These are phyloP conservation scores for Oryza coarctata DNA, from an alignment of 176 grass and related monocot genomes.

Conservation along the genomic window DNA sequence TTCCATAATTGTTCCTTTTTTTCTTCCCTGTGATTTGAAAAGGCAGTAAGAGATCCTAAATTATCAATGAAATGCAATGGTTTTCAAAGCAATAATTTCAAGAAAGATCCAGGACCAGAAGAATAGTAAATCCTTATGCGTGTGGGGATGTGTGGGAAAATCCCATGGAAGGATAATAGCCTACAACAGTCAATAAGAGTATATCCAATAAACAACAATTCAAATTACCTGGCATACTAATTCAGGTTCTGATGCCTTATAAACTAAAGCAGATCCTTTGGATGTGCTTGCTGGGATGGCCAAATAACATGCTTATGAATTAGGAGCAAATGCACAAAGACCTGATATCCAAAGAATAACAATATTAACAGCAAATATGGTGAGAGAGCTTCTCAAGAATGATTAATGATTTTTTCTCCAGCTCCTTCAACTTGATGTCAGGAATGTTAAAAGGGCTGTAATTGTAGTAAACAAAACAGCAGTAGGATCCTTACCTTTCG, in stretches of 20 bases:
- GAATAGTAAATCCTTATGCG: neutral
- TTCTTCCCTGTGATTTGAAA: conserved; percentile 16
- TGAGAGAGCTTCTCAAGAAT: neutral
- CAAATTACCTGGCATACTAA: conserved; percentile 84
- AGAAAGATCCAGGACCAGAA: neutral
- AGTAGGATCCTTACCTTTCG: conserved; percentile 64
- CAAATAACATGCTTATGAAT: conserved; percentile 79
- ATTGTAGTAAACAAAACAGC: neutral
- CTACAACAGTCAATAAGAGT: neutral
- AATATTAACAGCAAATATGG: conserved; percentile 17
- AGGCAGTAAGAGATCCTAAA: neutral
- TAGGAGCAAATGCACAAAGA: conserved; percentile 89
- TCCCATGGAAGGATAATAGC: neutral
- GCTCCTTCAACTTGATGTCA: neutral
- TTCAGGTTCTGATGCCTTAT: conserved; percentile 86
- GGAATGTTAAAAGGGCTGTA: neutral
- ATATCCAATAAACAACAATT: conserved; percentile 2
- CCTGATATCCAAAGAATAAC: conserved; percentile 49
- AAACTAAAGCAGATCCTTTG: conserved; percentile 85
- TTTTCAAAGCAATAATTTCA: neutral
- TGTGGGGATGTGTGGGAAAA: neutral
- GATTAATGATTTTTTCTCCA: neutral
- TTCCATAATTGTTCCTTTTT: neutral
- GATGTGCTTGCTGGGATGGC: conserved; percentile 87
- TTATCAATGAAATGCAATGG: neutral